A percentile compares a stretch with the other conserved stretches of the same genome.
Evolutionary conservation across 2,329 filamentous ascomycete genomes (phyloP).

Genomic region (Fusarium illudens): DNA sequence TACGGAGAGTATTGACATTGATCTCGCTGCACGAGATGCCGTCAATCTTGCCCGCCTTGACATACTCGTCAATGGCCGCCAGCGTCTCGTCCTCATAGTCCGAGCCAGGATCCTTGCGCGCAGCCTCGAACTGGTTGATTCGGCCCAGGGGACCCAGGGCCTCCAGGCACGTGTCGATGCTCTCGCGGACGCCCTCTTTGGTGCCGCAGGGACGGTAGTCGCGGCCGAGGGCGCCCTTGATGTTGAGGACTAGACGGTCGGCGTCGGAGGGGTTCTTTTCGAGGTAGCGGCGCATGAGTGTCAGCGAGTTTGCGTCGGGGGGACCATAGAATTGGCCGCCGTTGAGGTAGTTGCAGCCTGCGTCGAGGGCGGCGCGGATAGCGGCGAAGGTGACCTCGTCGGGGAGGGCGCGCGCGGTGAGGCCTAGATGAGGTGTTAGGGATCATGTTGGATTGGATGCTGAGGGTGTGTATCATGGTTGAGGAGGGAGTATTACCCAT

Average conservation of each 20-base stretch:
- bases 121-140: slow-evolving; percentile 67
- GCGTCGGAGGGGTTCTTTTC: slow-evolving; percentile 67
- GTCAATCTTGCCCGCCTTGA: slow-evolving; percentile 58
- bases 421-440: slow-evolving; percentile 23
- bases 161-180: slow-evolving; percentile 61
- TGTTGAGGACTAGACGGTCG: slow-evolving; percentile 64
- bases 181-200: slow-evolving; percentile 60
- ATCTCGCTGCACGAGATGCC: slow-evolving; percentile 58
- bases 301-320: slow-evolving; percentile 61
- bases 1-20: slow-evolving; percentile 54
- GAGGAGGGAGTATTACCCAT: slow-evolving; percentile 28
- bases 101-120: slow-evolving; percentile 60
- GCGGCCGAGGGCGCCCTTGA: slow-evolving; percentile 63
- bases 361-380: slow-evolving; percentile 59
- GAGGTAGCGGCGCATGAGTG: slow-evolving; percentile 68
- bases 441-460: slow-evolving; percentile 21
- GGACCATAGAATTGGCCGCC: slow-evolving; percentile 69
- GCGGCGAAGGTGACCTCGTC: slow-evolving; percentile 58
- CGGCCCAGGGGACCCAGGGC: slow-evolving; percentile 52
- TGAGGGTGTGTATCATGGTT: slow-evolving; percentile 10
- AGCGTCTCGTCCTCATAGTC: slow-evolving; percentile 58
- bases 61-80: slow-evolving; percentile 54
- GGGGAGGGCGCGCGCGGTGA: slow-evolving; percentile 29
- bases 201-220: slow-evolving; percentile 56
- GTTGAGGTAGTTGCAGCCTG: slow-evolving; percentile 60